phyloP scores from a whole-genome alignment of 2,329 filamentous ascomycete genomes.

The Sporothrix dimorphospora region DNA sequence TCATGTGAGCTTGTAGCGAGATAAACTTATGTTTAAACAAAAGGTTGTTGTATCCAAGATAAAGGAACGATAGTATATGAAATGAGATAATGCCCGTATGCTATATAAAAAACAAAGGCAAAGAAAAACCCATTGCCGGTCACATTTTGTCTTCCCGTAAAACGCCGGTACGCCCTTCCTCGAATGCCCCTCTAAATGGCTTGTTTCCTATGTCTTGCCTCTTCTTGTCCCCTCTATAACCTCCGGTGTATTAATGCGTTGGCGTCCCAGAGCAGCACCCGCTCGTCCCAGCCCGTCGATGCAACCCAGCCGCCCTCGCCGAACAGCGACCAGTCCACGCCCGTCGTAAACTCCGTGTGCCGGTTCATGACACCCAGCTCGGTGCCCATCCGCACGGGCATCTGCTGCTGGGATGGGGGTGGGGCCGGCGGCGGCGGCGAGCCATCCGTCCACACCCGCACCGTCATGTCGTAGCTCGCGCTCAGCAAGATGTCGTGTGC shows the following conservation, averaged over 20 bases:
- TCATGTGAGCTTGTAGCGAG: neutral
- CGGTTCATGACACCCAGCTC: constrained; percentile 86
- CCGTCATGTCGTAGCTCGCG: constrained; percentile 98
- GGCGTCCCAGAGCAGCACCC: constrained; percentile 89
- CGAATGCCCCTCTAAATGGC: neutral
- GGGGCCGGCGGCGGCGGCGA: constrained; percentile 41
- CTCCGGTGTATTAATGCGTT: constrained; percentile 49
- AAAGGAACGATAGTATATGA: neutral
- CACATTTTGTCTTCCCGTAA: constrained; percentile 6
- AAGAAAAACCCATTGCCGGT: neutral
- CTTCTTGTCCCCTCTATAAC: neutral
- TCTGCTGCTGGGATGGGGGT: constrained; percentile 34
- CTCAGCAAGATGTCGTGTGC: constrained; percentile 84
- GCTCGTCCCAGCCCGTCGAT: constrained; percentile 92
- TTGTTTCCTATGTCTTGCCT: too few species aligned
- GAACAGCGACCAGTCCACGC: constrained; percentile 97
- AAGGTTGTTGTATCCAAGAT: neutral
- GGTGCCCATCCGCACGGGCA: constrained; percentile 57
- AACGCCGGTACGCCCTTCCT: constrained; percentile 8
- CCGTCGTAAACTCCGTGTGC: constrained; percentile 95
- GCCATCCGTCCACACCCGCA: constrained; percentile 87
- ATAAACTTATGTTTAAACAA: neutral
- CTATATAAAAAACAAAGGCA: neutral
- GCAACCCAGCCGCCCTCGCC: constrained; percentile 95
- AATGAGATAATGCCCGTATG: neutral